Base-by-base conservation (phyloP, 2,329 filamentous ascomycete species). In the Claviceps sp. region DNA sequence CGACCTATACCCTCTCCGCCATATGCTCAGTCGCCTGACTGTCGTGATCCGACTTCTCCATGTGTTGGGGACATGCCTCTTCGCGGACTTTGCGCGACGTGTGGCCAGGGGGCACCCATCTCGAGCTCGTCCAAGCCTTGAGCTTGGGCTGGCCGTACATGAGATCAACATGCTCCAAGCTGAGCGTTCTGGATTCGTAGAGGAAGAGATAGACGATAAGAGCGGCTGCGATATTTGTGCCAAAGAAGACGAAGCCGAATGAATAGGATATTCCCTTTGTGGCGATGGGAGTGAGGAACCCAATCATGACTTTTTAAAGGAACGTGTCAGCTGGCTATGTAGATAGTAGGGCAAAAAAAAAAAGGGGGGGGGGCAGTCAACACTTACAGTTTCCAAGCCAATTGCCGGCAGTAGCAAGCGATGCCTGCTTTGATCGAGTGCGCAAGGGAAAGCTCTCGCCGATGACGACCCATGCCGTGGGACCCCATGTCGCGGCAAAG, bases 401-500 rank as follows among this genome's bases (percentile, higher is more conserved):
- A 65, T 79, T 79, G 44, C 67, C 67, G 5, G 74, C 71, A 3
- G 77, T 79, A 2, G 75, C 71, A 18, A 81, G 65, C 24, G 76
- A 76, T 24, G 75, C 74, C 61, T 75, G 72, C 67, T 76, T 76
- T 1, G 74, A 73, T 47, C 76, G 69, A 40, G 76, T 77, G 11
- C 78, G 71, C 1, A 76, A 70, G 5, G 81, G 76, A 62, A 84
- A 86, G 47, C 79, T 78, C 64, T 86, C 83, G 49, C 79, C 79
- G 44, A 82, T 78, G 52, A 84, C 76, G 37, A 80, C 78, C 84
- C 84, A 87, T 5, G 81, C 72, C 49, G 86, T 78, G 0, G 83
- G 83, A 13, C 83, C 84, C 82, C 82, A 87, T 2, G 82, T 85
- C 45, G 72, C 56, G 2, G 84, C 84, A 58, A 86, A 89, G 1